phyloP scores from a whole-genome alignment of 1,139 yeast genomes.

The Blastobotrys malaysiensis region DNA sequence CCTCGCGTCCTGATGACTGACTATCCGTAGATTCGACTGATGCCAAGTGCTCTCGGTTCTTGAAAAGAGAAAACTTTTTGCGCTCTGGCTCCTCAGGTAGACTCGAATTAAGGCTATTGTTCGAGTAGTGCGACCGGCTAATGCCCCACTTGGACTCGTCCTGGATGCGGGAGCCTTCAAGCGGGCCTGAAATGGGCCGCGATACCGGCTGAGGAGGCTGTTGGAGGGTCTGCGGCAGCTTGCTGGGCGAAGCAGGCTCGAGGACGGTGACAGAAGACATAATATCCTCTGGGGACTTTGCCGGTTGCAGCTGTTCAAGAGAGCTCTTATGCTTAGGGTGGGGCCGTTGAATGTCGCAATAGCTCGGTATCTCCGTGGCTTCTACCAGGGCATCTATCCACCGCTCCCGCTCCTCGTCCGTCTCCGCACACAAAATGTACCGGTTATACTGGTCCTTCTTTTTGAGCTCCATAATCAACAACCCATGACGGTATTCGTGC shows the following conservation, averaged over 20 bases:
- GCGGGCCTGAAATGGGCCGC: constrained; percentile 7
- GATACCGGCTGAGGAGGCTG: too few species aligned
- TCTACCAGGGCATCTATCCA: constrained; percentile 66
- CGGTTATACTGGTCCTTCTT: constrained; percentile 49
- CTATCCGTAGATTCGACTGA: neutral
- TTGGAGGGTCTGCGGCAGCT: too few species aligned
- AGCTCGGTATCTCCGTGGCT: constrained; percentile 25
- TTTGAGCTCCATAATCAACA: constrained; percentile 61
- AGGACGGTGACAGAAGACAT: constrained; percentile 8
- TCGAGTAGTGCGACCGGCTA: constrained; percentile 1
- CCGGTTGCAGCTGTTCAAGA: neutral
- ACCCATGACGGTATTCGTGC: constrained; percentile 68
- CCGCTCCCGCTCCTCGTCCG: constrained; percentile 68
- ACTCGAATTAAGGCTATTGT: neutral
- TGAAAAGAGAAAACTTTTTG: constrained; percentile 7
- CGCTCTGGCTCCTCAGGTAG: neutral
- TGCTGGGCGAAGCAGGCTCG: constrained; percentile 4
- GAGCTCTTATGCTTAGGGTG: neutral
- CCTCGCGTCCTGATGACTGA: neutral
- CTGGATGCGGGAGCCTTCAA: constrained; percentile 9
- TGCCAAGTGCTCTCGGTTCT: neutral
- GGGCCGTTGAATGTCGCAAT: constrained; percentile 7
- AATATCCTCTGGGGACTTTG: constrained; percentile 2
- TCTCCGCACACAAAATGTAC: constrained; percentile 78
- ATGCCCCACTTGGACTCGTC: constrained; percentile 11